Evolutionary conservation across 2,329 filamentous ascomycete species (phyloP).

Genomic region (Venturia pyrina): DNA sequence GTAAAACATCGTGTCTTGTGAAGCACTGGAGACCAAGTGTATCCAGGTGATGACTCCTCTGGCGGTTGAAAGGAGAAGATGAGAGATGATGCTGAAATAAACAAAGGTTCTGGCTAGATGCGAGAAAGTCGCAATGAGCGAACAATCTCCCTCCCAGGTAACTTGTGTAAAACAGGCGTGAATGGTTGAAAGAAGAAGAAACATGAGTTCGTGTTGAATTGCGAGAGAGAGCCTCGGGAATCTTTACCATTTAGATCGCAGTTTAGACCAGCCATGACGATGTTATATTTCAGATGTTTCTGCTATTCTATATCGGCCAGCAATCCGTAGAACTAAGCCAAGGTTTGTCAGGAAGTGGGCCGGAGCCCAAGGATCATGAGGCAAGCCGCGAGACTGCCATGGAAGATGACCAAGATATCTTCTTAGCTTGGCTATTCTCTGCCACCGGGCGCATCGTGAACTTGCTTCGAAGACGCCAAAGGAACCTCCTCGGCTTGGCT

Average conservation of each 20-base stretch:
- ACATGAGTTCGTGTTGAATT: background rate
- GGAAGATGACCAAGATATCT: too few relatives aligned
- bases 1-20: background rate
- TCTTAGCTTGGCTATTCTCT: too few relatives aligned
- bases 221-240: background rate
- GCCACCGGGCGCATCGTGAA: too few relatives aligned
- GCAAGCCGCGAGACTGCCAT: background rate
- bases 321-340: background rate
- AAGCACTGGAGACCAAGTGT: background rate
- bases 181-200: background rate
- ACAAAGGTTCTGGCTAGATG: background rate
- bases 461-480: too few relatives aligned
- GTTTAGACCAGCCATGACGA: background rate
- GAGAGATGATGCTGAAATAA: background rate
- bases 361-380: background rate
- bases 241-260: background rate
- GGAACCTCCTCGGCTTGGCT: too few relatives aligned
- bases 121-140: background rate
- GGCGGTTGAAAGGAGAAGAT: background rate
- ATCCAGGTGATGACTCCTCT: background rate
- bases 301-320: background rate
- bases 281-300: background rate
- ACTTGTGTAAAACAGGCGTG: background rate
- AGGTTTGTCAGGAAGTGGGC: background rate
- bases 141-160: background rate